Evolutionary conservation across 805 yeast genomes (phyloP).

Genomic region (Lipomyces starkeyi): DNA sequence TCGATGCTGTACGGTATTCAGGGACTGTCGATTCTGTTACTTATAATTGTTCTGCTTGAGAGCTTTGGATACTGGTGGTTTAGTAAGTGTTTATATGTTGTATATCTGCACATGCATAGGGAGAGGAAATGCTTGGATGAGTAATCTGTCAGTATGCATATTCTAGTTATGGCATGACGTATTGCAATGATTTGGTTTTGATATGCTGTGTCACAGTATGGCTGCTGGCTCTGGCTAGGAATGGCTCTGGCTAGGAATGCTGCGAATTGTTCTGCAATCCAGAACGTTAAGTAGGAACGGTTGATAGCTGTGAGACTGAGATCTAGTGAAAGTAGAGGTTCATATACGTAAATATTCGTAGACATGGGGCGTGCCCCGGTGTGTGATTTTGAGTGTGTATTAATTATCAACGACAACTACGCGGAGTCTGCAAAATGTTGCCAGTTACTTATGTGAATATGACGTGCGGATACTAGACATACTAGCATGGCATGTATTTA

Average conservation of each 20-base stretch:
- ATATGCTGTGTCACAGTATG: background rate
- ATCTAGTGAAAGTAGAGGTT: background rate
- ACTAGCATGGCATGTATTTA: too few species aligned
- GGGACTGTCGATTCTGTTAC: constrained; percentile 1
- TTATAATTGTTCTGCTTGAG: background rate
- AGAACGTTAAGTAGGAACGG: background rate
- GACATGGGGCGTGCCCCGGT: background rate
- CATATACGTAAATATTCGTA: background rate
- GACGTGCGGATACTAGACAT: too few species aligned
- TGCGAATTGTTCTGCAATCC: background rate
- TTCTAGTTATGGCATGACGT: background rate
- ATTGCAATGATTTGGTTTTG: background rate
- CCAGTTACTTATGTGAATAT: too few species aligned
- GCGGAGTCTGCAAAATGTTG: too few species aligned
- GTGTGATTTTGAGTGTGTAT: too few species aligned
- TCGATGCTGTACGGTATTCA: background rate
- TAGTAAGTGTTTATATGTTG: background rate
- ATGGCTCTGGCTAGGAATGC: background rate
- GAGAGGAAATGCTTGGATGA: background rate
- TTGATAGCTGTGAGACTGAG: background rate
- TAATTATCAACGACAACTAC: too few species aligned
- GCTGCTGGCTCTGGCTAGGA: background rate
- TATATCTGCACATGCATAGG: background rate
- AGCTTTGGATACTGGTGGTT: background rate
- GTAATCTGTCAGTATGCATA: background rate